Base-by-base conservation (phyloP, 257 asterid genomes). In the Plantago major region DNA sequence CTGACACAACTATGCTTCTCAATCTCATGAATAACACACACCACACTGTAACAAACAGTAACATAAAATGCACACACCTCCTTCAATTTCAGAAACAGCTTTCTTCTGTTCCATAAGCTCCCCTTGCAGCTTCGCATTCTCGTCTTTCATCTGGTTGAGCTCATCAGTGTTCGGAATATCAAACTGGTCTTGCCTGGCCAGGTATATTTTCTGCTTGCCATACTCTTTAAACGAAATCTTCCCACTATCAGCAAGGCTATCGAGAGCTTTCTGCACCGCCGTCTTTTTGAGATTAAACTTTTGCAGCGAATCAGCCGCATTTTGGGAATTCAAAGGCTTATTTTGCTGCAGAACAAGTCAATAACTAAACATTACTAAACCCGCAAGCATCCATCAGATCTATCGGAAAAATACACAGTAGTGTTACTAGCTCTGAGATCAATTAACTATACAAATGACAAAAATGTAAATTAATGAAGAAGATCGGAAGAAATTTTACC, bases 131-230 rank as follows among this genome's bases (percentile, higher is more conserved):
- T 80, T 85, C 33, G 83, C 66, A 65, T 86, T 92, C 52, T 79
- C 82, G 72, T 84, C 87, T 69, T 92, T 89, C 96, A 92, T 92
- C 63, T 68, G 82, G 69, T 68, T 82, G 65, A 92, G 96, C 82
- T 92, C 96, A 55, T 93, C 95, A 40, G 7, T 75, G 65, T 93
- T 86, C 11, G 94, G 96, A 79, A 93, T 93, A 46, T 85, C 80
- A 56, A 89, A 93, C 81, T 93, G 99, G 74, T 93, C 99, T 76
- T 93, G 97, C 74, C 84, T 76, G 50, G 97, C 99, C 67, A 93
- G 60, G 72, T 87, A 93, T 62, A 93, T 81, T 70, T 93, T 93
- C 90, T 89, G 97, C 81, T 93, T 93, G 14, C 99, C 99, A 60
- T 89, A 93, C 74, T 93, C 99, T 67, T 87, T 89, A 57, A 87